A percentile compares a stretch with the other conserved stretches of the same genome.
These are phyloP conservation scores for Torulaspora gathmanii DNA, from an alignment of 805 yeast species.

Conservation along the genomic window DNA sequence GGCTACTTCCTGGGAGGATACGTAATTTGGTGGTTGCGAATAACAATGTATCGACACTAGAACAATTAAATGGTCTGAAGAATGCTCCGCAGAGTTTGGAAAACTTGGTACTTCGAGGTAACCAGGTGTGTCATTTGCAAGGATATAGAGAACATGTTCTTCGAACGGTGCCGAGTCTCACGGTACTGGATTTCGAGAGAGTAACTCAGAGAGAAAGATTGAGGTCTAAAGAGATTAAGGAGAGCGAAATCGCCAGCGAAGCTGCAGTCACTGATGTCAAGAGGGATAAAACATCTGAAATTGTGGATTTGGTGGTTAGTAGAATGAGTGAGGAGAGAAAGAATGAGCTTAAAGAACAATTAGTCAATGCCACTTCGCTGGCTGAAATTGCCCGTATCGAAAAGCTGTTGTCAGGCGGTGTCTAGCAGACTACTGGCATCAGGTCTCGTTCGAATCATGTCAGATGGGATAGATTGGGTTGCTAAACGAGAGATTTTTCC, in stretches of 20 bases:
- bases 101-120: constrained; percentile 51
- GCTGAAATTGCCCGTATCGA: constrained; percentile 75
- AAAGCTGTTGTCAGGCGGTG: constrained; percentile 40
- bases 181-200: constrained; percentile 62
- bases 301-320: constrained; percentile 37
- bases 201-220: constrained; percentile 53
- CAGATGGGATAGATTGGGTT: no score
- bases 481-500: no score
- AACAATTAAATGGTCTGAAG: constrained; percentile 42
- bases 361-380: constrained; percentile 60
- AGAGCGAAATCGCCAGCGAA: constrained; percentile 20
- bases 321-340: constrained; percentile 55
- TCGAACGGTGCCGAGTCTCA: constrained; percentile 58
- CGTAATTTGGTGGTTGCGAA: constrained; percentile 50
- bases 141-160: constrained; percentile 59
- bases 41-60: constrained; percentile 49
- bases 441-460: background rate
- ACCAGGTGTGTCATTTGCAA: constrained; percentile 47
- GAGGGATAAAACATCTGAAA: constrained; percentile 34
- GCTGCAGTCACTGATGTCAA: constrained; percentile 16
- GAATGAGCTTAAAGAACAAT: constrained; percentile 45
- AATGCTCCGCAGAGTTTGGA: constrained; percentile 41
- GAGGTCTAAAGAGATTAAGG: constrained; percentile 34
- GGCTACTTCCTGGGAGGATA: constrained; percentile 30
- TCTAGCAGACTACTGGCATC: constrained; percentile 9